A percentile compares a stretch with the other conserved stretches of the same genome.
These are phyloP conservation scores for Alternaria sp. DNA, from an alignment of 2,329 filamentous ascomycete species.

Conservation along the genomic window DNA sequence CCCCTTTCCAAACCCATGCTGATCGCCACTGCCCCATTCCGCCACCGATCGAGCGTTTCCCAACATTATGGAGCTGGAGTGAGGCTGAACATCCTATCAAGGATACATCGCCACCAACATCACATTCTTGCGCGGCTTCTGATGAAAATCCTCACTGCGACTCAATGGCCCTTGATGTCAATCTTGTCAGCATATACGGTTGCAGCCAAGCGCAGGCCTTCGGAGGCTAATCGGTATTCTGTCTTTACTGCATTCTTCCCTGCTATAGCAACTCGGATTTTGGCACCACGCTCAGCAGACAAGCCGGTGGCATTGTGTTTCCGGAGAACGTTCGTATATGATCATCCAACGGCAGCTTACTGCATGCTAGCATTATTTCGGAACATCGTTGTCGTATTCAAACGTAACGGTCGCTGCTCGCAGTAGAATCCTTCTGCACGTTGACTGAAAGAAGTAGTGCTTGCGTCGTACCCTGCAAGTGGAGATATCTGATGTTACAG, in stretches of 20 bases:
- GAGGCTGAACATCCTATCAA: background rate
- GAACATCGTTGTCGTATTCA: background rate
- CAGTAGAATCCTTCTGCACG: background rate
- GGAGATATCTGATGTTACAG: background rate
- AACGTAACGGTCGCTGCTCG: background rate
- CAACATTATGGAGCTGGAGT: constrained; percentile 1
- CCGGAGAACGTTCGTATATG: background rate
- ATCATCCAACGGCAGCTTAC: background rate
- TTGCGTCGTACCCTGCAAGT: background rate
- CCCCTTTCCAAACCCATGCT: background rate
- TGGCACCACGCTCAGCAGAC: background rate
- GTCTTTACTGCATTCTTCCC: background rate
- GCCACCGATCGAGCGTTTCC: constrained; percentile 4
- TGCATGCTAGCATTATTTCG: background rate
- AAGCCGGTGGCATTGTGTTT: background rate
- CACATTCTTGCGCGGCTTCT: background rate
- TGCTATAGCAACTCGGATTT: background rate
- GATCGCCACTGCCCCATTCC: constrained; percentile 3
- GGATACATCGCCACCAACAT: background rate
- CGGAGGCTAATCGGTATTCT: background rate
- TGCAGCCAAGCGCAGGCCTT: background rate
- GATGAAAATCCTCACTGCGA: background rate
- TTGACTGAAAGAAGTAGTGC: background rate
- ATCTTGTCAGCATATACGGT: background rate
- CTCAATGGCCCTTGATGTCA: background rate